Base-by-base conservation (phyloP, 805 yeast species). In the Cyberlindnera amylophila region DNA sequence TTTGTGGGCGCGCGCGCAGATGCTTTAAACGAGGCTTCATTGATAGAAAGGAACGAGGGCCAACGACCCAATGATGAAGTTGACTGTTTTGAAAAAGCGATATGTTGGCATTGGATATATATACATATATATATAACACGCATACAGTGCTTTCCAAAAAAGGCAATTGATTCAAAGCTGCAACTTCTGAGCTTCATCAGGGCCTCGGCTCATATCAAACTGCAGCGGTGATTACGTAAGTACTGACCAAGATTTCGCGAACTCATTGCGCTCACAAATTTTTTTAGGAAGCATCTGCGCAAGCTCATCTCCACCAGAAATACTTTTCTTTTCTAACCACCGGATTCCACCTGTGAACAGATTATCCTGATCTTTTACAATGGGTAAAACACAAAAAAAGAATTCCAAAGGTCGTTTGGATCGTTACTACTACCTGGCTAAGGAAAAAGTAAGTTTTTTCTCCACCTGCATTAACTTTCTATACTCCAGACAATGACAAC, bases 401-500 rank as follows among this genome's bases (percentile, higher is more conserved):
- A 83, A 87, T 62, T 87, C 95, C 66, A 91, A 93, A 76, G 99
- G 99, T 74, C 97, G 99, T 81, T 82, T 93, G 65, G 99, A 93
- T 71, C 85, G 91, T 57, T 93, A 93, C 84, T 93, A 93, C 65
- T 85, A 79, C 63, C 78, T 93, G 29, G 99, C 99, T 28, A 93
- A 93, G 63, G 99, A 93, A 67, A 93, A 91, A 61, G 69, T 65
- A 48, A 14, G 51, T 39, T 26, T 10, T 15, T 19, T 28, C 28
- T 28, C 26, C 15, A 10, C 23, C 14, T 31, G 23, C n/a, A n/a
- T n/a, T n/a, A n/a, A n/a, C n/a, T n/a, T n/a, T n/a, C n/a, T n/a
- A 13, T 39, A 40, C 50, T 43, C 30, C 30, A 27, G 14, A 13
- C 30, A 12, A 12, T 13, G 14, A 12, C 30, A 27, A 41, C 48